Evolutionary conservation across 257 asterid species (phyloP), one percentile per base, ranked within the genome.

Genomic region (Mentha longifolia): DNA sequence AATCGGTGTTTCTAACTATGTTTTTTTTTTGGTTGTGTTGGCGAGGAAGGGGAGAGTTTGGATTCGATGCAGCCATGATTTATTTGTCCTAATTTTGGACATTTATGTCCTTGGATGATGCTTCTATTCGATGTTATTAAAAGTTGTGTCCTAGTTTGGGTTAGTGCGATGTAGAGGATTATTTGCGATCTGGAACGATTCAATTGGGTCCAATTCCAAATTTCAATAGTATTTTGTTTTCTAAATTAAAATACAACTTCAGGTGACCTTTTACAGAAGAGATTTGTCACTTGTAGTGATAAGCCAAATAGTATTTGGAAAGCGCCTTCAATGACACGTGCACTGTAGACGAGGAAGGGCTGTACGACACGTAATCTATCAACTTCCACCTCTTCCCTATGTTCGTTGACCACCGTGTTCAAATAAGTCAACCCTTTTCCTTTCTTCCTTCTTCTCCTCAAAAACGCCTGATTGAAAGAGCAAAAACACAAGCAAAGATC

Each of bases 1-100:
- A 79, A 52, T 61, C 47, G 81, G 77, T 54, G 81, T 62, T 54
- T n/a, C 19, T 51, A 28, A 3, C 65, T 50, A 30, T 28, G 72
- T 42, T 8, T 39, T 33, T 33, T 22, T 7, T 20, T 11, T 25
- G 3, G 56, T 56, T 63, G 57, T 15, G 61, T 9, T 64, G 54
- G 17, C 14, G 58, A 42, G 7, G 59, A 61, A 15, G 17, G 51
- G 11, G 11, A 35, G 70, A 42, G 16, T 45, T 68, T 3, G 6
- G 1, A 68, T 42, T 45, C 19, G 37, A 3, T 70, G 45, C 67
- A 30, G 31, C 33, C 30, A 17, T 5, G 45, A 6, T 7, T 55
- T 6, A 43, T 6, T 2, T 2, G 14, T 52, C 11, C 20, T 3
- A 9, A 52, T 52, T 14, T 42, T 22, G n/a, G 63, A 61, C 70